phyloP scores from a whole-genome alignment of 2,329 filamentous ascomycete genomes.

The Daldinia sp. region DNA sequence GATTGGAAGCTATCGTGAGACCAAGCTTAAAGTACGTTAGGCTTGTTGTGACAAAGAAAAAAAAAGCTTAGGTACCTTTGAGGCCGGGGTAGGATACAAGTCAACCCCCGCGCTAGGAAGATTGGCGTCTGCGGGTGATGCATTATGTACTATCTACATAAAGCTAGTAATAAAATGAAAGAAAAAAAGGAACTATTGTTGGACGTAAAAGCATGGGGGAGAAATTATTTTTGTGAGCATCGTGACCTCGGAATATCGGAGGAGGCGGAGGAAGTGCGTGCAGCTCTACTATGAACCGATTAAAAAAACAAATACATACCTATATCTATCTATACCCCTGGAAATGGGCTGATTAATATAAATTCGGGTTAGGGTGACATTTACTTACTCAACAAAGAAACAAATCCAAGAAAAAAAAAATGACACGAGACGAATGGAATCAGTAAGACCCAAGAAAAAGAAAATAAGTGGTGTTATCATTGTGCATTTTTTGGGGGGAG shows the following conservation, averaged over 20 bases:
- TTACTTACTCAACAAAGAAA: slow-evolving; percentile 3
- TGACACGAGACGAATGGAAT: slow-evolving; percentile 5
- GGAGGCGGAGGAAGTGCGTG: slow-evolving; percentile 23
- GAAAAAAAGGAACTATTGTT: not conserved
- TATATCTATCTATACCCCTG: not conserved
- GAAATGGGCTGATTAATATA: slow-evolving; percentile 9
- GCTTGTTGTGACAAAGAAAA: not conserved
- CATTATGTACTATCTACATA: not conserved
- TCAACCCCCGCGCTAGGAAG: slow-evolving; percentile 2
- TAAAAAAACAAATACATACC: not conserved
- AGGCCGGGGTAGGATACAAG: slow-evolving; percentile 2
- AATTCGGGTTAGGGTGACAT: not conserved
- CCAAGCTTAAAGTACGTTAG: slow-evolving; percentile 11
- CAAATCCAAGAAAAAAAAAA: not conserved
- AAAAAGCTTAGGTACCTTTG: not conserved
- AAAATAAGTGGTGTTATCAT: slow-evolving; percentile 3
- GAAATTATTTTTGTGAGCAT: slow-evolving; percentile 32
- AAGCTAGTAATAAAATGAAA: no score
- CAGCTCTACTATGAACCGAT: slow-evolving; percentile 12
- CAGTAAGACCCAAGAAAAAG: slow-evolving; percentile 8
- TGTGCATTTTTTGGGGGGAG: slow-evolving; percentile 5
- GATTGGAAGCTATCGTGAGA: slow-evolving; percentile 38
- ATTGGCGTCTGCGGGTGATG: not conserved
- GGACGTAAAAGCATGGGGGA: not conserved
- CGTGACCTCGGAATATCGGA: slow-evolving; percentile 42